Percentiles rank a stretch among this genome's conserved stretches.
Conservation (phyloP, 495 filamentous ascomycete species). For the Penicillium desertorum region DNA sequence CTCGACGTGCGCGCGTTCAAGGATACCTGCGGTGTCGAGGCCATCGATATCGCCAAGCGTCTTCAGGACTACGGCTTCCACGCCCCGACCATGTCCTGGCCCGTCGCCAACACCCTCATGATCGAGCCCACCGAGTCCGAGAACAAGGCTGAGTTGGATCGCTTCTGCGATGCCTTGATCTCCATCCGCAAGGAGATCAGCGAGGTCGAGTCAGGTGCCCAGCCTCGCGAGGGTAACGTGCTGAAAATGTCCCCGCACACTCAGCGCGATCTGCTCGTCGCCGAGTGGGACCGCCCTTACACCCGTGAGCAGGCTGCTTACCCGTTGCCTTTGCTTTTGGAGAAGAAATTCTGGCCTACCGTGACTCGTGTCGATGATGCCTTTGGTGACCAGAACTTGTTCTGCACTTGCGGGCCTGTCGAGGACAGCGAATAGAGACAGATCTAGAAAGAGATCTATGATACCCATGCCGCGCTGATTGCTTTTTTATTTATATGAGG, state of each 20-base stretch:
- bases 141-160: slow-evolving; percentile 88
- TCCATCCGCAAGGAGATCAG: slow-evolving; percentile 84
- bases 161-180: slow-evolving; percentile 91
- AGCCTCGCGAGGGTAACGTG: slow-evolving; percentile 80
- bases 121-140: slow-evolving; percentile 98
- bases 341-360: slow-evolving; percentile 98
- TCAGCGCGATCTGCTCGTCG: slow-evolving; percentile 70
- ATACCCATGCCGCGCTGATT: slow-evolving; percentile 41
- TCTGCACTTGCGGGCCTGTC: slow-evolving; percentile 92
- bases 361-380: slow-evolving; percentile 91
- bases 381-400: slow-evolving; percentile 89
- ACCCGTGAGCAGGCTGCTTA: slow-evolving; percentile 83
- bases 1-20: slow-evolving; percentile 87
- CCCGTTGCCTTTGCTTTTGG: slow-evolving; percentile 77
- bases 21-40: slow-evolving; percentile 82
- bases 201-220: slow-evolving; percentile 76
- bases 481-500: slow-evolving; percentile 11
- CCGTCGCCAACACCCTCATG: slow-evolving; percentile 95
- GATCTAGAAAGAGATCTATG: slow-evolving; percentile 24
- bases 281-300: slow-evolving; percentile 77
- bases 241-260: slow-evolving; percentile 92
- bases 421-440: slow-evolving; percentile 44
- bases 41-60: slow-evolving; percentile 96
- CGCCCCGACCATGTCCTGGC: slow-evolving; percentile 98
- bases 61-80: slow-evolving; percentile 99